These are phyloP conservation scores for Kodamaea neixiangensis DNA, from an alignment of 805 yeast species.

Conservation along the genomic window DNA sequence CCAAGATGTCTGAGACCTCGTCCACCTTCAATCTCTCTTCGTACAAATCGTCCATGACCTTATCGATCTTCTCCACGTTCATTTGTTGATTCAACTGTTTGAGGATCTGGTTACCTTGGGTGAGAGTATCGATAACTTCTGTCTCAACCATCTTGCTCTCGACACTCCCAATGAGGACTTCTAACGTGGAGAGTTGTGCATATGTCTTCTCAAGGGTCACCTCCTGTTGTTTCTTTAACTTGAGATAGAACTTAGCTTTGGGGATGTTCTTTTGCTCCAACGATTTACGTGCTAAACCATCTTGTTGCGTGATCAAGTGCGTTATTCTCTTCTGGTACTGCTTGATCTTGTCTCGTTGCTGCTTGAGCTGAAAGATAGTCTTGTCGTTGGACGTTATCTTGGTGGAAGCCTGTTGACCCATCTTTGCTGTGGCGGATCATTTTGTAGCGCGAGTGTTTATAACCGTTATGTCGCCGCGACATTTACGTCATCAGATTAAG, in stretches of 20 bases:
- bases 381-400: slow-evolving; percentile 81
- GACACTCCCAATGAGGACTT: slow-evolving; percentile 72
- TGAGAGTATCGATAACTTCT: slow-evolving; percentile 77
- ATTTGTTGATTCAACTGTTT: slow-evolving; percentile 76
- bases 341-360: slow-evolving; percentile 82
- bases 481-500: no score
- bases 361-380: slow-evolving; percentile 82
- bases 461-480: not conserved
- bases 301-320: slow-evolving; percentile 61
- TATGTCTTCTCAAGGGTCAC: slow-evolving; percentile 68
- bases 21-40: slow-evolving; percentile 81
- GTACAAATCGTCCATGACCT: slow-evolving; percentile 77
- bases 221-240: slow-evolving; percentile 81
- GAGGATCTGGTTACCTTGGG: slow-evolving; percentile 78
- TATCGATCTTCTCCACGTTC: slow-evolving; percentile 76
- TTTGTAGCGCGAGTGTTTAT: not conserved
- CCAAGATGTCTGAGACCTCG: slow-evolving; percentile 61
- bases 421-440: slow-evolving; percentile 13
- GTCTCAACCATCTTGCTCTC: slow-evolving; percentile 89
- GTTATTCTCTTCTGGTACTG: slow-evolving; percentile 67
- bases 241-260: slow-evolving; percentile 67
- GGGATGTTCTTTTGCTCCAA: slow-evolving; percentile 53
- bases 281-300: slow-evolving; percentile 57
- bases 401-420: slow-evolving; percentile 49
- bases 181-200: slow-evolving; percentile 76